Evolutionary conservation across 2,329 filamentous ascomycete species (phyloP), one percentile per base, ranked within the genome.

Genomic region (Sporothrix curviconia): DNA sequence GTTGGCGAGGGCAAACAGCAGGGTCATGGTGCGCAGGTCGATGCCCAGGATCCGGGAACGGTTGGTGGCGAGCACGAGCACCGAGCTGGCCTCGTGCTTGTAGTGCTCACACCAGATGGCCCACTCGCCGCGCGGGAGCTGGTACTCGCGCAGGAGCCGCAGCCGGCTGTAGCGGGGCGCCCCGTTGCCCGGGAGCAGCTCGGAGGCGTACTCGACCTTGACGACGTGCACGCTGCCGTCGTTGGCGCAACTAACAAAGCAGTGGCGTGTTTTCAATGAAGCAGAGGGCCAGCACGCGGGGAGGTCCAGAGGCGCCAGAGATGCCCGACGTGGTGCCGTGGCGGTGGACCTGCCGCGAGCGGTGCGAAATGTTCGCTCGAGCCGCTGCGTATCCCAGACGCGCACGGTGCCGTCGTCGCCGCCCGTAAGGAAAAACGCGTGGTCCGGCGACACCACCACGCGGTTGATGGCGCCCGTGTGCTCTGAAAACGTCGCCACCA

Each of bases 181-280:
- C 17, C 55, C 25, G 28, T 32, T 30, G 36, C 39, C 30, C 19
- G 43, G 24, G 39, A 19, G 28, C 30, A 39, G 22, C 32, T n/a
- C n/a, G 17, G 46, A 5, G 4, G 50, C 6, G 1, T 78, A 79
- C 58, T 83, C 80, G n/a, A 95, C 85, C 67, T 90, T 90, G 60
- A 96, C 87, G 2, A 95, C 89, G 67, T 95, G 87, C 9, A 99
- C 85, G 64, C 86, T 92, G 22, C 94, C 94, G 69, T 99, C 92
- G 47, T 83, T 90, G 5, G 89, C 92, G 54, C 90, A 94, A 67
- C 89, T 95, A 60, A 96, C 80, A 68, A 99, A 97, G 22, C 89
- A 92, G 69, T 97, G 91, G 0, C n/a, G 92, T 96, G 63, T 91
- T 89, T 67, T 97, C 92, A 39, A 99, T 83, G 68, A 99, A 97